phyloP scores from a whole-genome alignment of 2,329 filamentous ascomycete genomes.

The Malbranchea cinnamomea region DNA sequence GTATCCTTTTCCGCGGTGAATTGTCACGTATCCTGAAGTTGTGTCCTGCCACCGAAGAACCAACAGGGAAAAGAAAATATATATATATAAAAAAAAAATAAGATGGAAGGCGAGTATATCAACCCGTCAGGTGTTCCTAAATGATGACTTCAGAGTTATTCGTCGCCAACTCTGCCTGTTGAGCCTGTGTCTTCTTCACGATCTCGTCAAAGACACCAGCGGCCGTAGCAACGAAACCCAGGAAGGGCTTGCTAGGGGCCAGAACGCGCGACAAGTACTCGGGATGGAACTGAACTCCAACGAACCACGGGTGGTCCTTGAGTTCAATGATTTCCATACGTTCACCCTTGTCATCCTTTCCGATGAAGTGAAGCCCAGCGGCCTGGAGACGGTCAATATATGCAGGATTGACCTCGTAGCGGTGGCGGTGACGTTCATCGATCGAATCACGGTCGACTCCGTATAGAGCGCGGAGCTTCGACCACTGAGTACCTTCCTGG shows the following conservation, averaged over 20 bases:
- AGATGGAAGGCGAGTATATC: too few relatives aligned
- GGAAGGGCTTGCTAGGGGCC: slow-evolving; percentile 57
- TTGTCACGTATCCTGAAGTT: too few relatives aligned
- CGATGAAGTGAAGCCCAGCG: slow-evolving; percentile 59
- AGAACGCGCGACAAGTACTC: slow-evolving; percentile 70
- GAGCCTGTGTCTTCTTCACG: slow-evolving; percentile 14
- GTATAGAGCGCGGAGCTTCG: slow-evolving; percentile 61
- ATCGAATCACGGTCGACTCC: slow-evolving; percentile 38
- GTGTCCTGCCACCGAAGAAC: too few relatives aligned
- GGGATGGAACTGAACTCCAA: slow-evolving; percentile 78
- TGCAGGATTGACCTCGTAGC: slow-evolving; percentile 79
- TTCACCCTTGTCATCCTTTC: slow-evolving; percentile 62
- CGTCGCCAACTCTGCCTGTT: too few relatives aligned
- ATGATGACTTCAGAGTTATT: too few relatives aligned
- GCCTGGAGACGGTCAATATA: slow-evolving; percentile 54
- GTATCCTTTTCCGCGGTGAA: too few relatives aligned
- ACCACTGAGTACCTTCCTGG: slow-evolving; percentile 63
- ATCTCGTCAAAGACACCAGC: slow-evolving; percentile 47
- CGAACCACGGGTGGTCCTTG: slow-evolving; percentile 70
- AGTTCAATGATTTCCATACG: slow-evolving; percentile 76
- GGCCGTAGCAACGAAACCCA: slow-evolving; percentile 72
- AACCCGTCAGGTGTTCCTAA: too few relatives aligned
- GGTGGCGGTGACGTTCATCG: slow-evolving; percentile 68
- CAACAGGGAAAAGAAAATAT: too few relatives aligned
- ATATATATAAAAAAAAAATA: too few relatives aligned